These are phyloP conservation scores for Colletotrichum viniferum DNA, from an alignment of 2,329 filamentous ascomycete species.

Conservation along the genomic window DNA sequence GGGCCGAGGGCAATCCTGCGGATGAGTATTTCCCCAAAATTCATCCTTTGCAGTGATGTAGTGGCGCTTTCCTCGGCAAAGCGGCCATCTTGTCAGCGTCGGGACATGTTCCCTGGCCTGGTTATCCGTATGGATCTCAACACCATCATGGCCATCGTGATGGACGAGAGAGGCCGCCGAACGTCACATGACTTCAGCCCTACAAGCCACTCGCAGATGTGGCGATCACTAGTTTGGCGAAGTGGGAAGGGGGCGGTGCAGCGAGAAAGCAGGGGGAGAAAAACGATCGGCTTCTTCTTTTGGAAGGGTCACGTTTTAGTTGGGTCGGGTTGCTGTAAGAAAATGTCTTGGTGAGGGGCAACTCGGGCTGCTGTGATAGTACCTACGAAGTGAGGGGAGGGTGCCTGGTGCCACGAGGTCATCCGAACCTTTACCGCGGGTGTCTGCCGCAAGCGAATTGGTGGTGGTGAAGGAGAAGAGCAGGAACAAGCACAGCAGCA, in stretches of 20 bases:
- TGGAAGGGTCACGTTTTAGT: not conserved
- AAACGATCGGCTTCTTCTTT: not conserved
- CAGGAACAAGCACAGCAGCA: not conserved
- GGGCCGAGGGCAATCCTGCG: not conserved
- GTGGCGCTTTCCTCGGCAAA: not conserved
- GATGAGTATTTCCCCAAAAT: not conserved
- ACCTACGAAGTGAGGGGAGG: not conserved
- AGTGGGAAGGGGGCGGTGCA: not conserved
- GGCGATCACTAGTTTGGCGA: not conserved
- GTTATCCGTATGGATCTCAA: not conserved
- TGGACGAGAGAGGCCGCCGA: not conserved
- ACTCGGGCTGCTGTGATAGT: not conserved
- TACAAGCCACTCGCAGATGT: not conserved
- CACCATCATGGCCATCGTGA: not conserved
- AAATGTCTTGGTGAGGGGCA: not conserved
- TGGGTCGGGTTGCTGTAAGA: not conserved
- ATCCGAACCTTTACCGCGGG: not conserved
- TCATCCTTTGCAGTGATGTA: not conserved
- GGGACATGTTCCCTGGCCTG: not conserved
- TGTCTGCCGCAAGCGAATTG: not conserved
- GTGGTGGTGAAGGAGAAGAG: not conserved
- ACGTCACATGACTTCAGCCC: conserved; percentile 18
- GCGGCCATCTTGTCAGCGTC: not conserved
- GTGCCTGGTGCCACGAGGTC: not conserved
- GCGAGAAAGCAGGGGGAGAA: not conserved